These are phyloP conservation scores for Beverwykella pulmonaria DNA, from an alignment of 495 filamentous ascomycete species.

Conservation along the genomic window DNA sequence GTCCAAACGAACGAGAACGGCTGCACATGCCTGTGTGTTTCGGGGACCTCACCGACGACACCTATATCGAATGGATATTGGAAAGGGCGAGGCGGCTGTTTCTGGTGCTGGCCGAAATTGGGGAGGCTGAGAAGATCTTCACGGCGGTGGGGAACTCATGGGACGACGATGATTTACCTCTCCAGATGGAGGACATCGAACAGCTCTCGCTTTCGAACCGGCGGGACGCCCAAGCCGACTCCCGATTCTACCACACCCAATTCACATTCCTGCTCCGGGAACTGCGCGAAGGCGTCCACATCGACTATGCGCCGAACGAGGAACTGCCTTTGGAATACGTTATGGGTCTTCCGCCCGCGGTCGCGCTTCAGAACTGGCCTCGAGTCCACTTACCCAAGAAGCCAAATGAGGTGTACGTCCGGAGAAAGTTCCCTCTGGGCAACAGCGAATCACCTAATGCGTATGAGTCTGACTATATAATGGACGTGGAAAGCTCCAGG, in stretches of 20 bases:
- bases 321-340: constrained; percentile 73
- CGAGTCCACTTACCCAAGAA: constrained; percentile 66
- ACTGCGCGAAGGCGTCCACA: constrained; percentile 69
- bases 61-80: constrained; percentile 92
- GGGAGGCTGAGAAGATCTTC: constrained; percentile 83
- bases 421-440: constrained; percentile 71
- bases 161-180: constrained; percentile 86
- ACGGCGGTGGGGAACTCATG: constrained; percentile 80
- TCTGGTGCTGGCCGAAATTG: constrained; percentile 77
- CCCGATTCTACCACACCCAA: constrained; percentile 78
- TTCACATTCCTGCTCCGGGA: constrained; percentile 77
- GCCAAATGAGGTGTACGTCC: constrained; percentile 64
- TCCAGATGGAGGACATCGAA: constrained; percentile 71
- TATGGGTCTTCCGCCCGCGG: constrained; percentile 59
- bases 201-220: constrained; percentile 64
- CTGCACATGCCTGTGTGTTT: constrained; percentile 74
- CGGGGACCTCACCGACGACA: constrained; percentile 87
- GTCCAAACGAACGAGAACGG: constrained; percentile 63
- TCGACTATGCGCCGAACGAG: constrained; percentile 75
- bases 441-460: constrained; percentile 49
- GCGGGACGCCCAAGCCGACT: constrained; percentile 65
- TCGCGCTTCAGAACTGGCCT: constrained; percentile 59
- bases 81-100: constrained; percentile 77
- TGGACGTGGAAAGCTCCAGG: constrained; percentile 65
- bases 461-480: constrained; percentile 66